These are phyloP conservation scores for Teunomyces stri DNA, from an alignment of 805 yeast genomes.

Conservation along the genomic window DNA sequence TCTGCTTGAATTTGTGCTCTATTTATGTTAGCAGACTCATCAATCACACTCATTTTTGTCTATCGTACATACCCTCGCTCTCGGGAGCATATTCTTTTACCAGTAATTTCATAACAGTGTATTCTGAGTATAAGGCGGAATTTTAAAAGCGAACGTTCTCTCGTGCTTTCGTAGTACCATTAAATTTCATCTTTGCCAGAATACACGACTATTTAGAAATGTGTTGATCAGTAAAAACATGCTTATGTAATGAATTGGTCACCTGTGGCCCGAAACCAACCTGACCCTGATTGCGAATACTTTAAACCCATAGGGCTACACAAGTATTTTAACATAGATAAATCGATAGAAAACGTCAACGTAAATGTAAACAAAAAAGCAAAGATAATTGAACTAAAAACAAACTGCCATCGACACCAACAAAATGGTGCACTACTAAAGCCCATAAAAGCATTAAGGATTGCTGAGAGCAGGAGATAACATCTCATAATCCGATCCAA, in stretches of 20 bases:
- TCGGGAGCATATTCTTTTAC: constrained; percentile 33
- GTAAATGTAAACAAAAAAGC: no score
- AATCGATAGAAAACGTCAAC: no score
- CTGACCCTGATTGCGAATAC: no score
- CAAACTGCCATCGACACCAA: no score
- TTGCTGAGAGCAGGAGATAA: constrained; percentile 16
- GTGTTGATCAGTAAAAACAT: background rate
- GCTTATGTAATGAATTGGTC: background rate
- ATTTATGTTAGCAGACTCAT: background rate
- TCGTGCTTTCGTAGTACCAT: background rate
- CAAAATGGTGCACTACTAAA: no score
- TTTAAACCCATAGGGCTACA: no score
- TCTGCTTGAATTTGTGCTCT: constrained; percentile 51
- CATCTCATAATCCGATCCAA: constrained; percentile 37
- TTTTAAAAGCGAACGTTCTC: background rate
- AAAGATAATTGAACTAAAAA: no score
- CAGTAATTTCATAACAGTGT: constrained; percentile 1
- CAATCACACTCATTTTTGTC: background rate
- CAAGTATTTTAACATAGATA: no score
- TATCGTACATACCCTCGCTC: constrained; percentile 36
- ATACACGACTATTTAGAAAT: constrained; percentile 4
- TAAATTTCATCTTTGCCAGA: constrained; percentile 1
- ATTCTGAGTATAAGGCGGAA: background rate
- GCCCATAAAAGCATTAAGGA: background rate
- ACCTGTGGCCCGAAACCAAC: background rate